Percentiles rank a stretch among this genome's conserved stretches.
Conservation (phyloP, 164 flowering plant genomes). For the Akebia trifoliata region DNA sequence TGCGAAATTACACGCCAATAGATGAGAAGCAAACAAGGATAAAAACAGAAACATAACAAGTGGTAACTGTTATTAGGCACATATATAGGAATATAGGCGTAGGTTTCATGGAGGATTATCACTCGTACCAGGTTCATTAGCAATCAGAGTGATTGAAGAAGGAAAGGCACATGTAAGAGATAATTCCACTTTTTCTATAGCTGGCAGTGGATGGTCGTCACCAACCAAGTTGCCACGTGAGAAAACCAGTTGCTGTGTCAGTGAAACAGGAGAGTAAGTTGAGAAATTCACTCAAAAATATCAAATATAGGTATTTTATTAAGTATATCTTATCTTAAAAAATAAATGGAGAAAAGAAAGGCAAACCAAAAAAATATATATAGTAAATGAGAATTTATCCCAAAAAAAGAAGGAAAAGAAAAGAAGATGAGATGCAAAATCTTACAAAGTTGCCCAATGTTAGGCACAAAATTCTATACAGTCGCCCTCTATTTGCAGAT, state of each 20-base stretch:
- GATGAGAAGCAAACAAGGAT: background rate
- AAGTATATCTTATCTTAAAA: background rate
- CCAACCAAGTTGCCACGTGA: conserved; percentile 86
- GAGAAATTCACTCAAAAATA: too few species aligned
- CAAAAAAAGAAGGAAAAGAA: background rate
- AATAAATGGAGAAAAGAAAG: background rate
- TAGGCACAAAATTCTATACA: conserved; percentile 53
- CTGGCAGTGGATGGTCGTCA: conserved; percentile 69
- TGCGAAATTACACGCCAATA: background rate
- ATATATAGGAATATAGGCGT: background rate
- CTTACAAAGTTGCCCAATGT: conserved; percentile 60
- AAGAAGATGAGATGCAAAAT: conserved; percentile 13
- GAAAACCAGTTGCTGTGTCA: conserved; percentile 56
- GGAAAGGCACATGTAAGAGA: conserved; percentile 63
- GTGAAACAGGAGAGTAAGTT: conserved; percentile 6
- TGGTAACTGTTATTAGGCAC: background rate
- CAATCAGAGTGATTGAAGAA: conserved; percentile 61
- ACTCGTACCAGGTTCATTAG: conserved; percentile 69
- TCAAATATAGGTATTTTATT: background rate
- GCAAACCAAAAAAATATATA: background rate
- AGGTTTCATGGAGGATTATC: background rate
- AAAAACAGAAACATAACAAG: background rate
- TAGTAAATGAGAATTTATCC: background rate
- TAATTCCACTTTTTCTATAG: conserved; percentile 48
- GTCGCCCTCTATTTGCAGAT: conserved; percentile 20